Evolutionary conservation across 2,329 filamentous ascomycete species (phyloP).

Genomic region (Torrubiella hemipterigena): DNA sequence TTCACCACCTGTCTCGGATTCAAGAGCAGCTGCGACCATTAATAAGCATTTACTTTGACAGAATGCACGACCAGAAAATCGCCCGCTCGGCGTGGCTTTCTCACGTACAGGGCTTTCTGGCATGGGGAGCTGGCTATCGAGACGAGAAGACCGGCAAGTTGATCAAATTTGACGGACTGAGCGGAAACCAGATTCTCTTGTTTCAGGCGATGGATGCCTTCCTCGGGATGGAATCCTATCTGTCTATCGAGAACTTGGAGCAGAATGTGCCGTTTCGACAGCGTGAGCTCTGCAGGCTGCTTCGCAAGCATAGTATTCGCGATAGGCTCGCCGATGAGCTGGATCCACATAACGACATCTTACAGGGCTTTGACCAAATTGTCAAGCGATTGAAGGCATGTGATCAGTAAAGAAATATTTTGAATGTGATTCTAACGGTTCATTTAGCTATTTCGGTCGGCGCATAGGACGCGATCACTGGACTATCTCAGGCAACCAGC

Average conservation of each 20-base stretch:
- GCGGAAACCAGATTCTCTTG: conserved; percentile 20
- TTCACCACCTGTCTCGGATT: conserved; percentile 10
- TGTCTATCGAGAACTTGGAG: conserved; percentile 10
- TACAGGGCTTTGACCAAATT: conserved; percentile 14
- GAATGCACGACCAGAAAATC: conserved; percentile 14
- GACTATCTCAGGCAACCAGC: conserved; percentile 17
- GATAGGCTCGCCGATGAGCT: conserved; percentile 5
- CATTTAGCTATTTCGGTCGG: conserved; percentile 15
- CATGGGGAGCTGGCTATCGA: conserved; percentile 19
- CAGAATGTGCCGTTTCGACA: conserved; percentile 15
- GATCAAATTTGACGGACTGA: conserved; percentile 20
- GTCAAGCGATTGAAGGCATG: conserved; percentile 18
- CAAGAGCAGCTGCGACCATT: conserved; percentile 11
- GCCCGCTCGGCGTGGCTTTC: conserved; percentile 17
- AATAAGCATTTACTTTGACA: conserved; percentile 15
- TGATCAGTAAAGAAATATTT: neutral
- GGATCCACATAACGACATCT: conserved; percentile 12
- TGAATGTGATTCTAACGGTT: neutral
- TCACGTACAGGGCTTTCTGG: conserved; percentile 22
- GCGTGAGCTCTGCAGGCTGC: conserved; percentile 11
- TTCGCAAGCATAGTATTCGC: conserved; percentile 14
- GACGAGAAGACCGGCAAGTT: conserved; percentile 10
- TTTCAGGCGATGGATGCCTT: conserved; percentile 23
- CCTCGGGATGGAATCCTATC: conserved; percentile 18
- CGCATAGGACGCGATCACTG: conserved; percentile 16